A percentile compares a stretch with the other conserved stretches of the same genome.
phyloP scores from a whole-genome alignment of 1,139 yeast genomes.

The Geotrichum fermentans region DNA sequence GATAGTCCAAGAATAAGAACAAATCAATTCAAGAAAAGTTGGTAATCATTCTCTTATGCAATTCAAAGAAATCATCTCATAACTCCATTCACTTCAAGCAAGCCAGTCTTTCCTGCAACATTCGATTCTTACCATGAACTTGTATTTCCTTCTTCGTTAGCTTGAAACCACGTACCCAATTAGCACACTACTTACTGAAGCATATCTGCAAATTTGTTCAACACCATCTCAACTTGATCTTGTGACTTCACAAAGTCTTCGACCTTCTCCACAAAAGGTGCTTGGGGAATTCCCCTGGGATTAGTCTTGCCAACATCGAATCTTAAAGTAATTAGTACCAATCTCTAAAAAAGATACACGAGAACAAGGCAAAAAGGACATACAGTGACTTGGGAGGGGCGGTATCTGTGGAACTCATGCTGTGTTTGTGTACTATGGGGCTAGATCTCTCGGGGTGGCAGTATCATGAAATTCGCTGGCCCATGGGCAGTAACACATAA shows the following conservation, averaged over 20 bases:
- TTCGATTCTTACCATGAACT: constrained; percentile 53
- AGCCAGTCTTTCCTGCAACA: not conserved
- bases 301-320: constrained; percentile 41
- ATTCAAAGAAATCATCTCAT: no score
- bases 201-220: constrained; percentile 72
- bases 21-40: no score
- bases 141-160: constrained; percentile 47
- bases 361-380: no score
- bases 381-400: constrained; percentile 15
- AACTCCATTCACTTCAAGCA: constrained; percentile 31
- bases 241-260: constrained; percentile 64
- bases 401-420: constrained; percentile 7
- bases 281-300: constrained; percentile 94
- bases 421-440: no score
- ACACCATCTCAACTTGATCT: constrained; percentile 65
- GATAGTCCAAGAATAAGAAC: no score
- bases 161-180: not conserved
- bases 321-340: no score
- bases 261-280: constrained; percentile 86
- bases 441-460: not conserved
- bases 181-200: constrained; percentile 43
- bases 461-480: not conserved
- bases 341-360: no score
- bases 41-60: no score
- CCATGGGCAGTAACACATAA: not conserved